Evolutionary conservation across 1,284 basidiomycete species (phyloP), one percentile per base, ranked within the genome.

Genomic region (Ceratorhiza oryzae-sativae): DNA sequence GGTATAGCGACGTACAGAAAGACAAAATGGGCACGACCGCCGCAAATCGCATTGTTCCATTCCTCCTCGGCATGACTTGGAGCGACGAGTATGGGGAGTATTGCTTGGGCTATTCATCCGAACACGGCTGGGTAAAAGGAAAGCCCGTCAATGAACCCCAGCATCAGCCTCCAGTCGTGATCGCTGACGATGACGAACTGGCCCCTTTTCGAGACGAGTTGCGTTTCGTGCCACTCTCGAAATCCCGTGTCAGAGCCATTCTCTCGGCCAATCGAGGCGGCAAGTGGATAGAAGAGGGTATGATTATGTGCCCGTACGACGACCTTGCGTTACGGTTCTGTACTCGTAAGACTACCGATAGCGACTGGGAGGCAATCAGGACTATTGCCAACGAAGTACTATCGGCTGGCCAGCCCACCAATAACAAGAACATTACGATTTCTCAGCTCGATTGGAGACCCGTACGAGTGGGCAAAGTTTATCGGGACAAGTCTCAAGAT

Each of bases 51-150:
- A 59, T 32, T 13, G 39, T 70, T 18, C 67, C 67, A 3, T 70
- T 70, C 42, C 34, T 70, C 23, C 78, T n/a, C 79, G 42, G 51
- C 36, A 83, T 48, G 82, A 79, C 2, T 67, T 81, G 61, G 73
- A 82, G 30, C 49, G 63, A 53, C n/a, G 42, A 34, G 48, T 32
- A 60, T 39, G 61, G 46, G 51, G 10, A 63, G 36, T 23, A 60
- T 41, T n/a, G 30, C 51, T 42, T 74, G 72, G 67, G 36, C 45
- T 39, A 59, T 46, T 45, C 46, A 46, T 61, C 39, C 23, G 32
- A 45, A 39, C 53, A 62, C 39, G 55, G 55, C 4, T 58, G 62
- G 67, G 49, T 45, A 39, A 60, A 71, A 68, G 39, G 68, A 49
- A 53, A 73, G 55, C 36, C 70, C 23, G 36, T 63, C 25, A 71